These are phyloP conservation scores for Leccinum glutinopallens DNA, from an alignment of 1,284 basidiomycete genomes.

Conservation along the genomic window DNA sequence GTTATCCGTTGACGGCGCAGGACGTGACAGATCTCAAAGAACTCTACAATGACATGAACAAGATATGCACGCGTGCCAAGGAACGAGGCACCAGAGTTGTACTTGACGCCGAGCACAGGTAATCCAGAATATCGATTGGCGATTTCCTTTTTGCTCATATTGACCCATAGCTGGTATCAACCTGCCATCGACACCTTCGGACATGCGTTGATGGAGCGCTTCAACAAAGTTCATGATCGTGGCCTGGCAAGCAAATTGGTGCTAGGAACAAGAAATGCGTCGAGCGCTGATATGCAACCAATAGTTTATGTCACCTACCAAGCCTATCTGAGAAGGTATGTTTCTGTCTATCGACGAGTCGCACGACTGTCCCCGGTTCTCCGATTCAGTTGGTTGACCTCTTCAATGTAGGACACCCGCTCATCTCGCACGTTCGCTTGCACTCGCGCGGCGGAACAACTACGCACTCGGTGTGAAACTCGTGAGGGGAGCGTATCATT, in stretches of 20 bases:
- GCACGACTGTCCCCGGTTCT: neutral
- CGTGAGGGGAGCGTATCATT: slow-evolving; percentile 93
- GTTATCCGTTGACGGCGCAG: slow-evolving; percentile 42
- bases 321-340: slow-evolving; percentile 76
- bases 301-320: slow-evolving; percentile 84
- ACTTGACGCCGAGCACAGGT: slow-evolving; percentile 85
- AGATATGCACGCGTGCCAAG: slow-evolving; percentile 62
- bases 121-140: neutral
- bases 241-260: slow-evolving; percentile 6
- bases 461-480: slow-evolving; percentile 93
- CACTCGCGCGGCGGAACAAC: slow-evolving; percentile 66
- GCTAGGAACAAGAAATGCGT: slow-evolving; percentile 1
- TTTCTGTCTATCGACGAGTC: slow-evolving; percentile 12
- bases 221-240: slow-evolving; percentile 57
- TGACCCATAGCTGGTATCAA: slow-evolving; percentile 66
- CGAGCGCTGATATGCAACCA: slow-evolving; percentile 49
- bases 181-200: slow-evolving; percentile 83
- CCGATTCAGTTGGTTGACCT: slow-evolving; percentile 16
- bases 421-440: slow-evolving; percentile 67
- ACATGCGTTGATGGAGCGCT: slow-evolving; percentile 73
- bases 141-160: slow-evolving; percentile 2
- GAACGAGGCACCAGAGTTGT: slow-evolving; percentile 65
- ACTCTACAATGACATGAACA: slow-evolving; percentile 59
- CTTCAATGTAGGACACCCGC: slow-evolving; percentile 56
- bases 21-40: slow-evolving; percentile 64